Evolutionary conservation across 306 rosid genomes (phyloP).

Genomic region (Mucuna pruriens): DNA sequence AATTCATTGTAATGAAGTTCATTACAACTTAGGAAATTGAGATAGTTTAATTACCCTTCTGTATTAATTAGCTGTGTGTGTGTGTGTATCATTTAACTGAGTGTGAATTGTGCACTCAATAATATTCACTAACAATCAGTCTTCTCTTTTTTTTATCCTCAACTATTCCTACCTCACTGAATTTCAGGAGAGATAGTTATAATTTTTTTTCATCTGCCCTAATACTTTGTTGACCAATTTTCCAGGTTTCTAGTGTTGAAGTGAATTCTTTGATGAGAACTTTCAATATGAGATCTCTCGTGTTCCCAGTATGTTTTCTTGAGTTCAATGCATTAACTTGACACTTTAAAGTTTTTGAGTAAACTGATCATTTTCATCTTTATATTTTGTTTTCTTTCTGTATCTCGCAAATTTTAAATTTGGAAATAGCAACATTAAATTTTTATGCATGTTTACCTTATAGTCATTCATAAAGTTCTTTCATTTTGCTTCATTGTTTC

Average conservation of each 20-base stretch:
- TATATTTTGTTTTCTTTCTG: neutral
- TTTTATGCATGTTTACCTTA: slow-evolving; percentile 25
- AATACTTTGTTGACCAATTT: slow-evolving; percentile 43
- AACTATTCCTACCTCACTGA: neutral
- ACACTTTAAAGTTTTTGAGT: slow-evolving; percentile 17
- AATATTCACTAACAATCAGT: no score
- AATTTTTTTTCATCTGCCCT: slow-evolving; percentile 27
- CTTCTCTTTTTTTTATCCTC: no score
- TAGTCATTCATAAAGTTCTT: neutral
- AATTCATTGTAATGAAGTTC: no score
- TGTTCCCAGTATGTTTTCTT: slow-evolving; percentile 76
- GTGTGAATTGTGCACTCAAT: no score
- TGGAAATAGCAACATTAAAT: neutral
- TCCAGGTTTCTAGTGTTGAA: slow-evolving; percentile 90
- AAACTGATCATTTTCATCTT: slow-evolving; percentile 12
- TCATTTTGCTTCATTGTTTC: slow-evolving; percentile 13
- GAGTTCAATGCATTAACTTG: slow-evolving; percentile 19
- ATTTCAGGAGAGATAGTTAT: slow-evolving; percentile 8
- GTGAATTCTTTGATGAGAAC: slow-evolving; percentile 92
- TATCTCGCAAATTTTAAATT: slow-evolving; percentile 16
- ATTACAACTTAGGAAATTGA: no score
- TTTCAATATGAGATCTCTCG: slow-evolving; percentile 83
- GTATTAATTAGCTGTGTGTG: no score
- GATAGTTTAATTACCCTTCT: no score
- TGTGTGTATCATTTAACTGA: no score